Evolutionary conservation across 441 rosid species (phyloP), one percentile per base, ranked within the genome.

Genomic region (Macaranga tanarius): DNA sequence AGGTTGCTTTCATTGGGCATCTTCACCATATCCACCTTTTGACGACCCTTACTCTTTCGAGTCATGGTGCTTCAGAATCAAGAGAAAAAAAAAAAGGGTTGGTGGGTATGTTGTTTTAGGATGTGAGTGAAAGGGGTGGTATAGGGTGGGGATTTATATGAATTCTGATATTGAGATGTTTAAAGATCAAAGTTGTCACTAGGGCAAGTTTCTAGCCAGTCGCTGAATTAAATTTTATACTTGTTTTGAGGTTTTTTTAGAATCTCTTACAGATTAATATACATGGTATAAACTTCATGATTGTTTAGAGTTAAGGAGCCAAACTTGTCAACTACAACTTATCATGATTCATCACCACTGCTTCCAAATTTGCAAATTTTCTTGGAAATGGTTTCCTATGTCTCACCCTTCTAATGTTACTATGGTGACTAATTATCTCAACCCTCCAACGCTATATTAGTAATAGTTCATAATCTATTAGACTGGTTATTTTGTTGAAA

Each of bases 41-140:
- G 88, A 16, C 90, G 81, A 20, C 90, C 88, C 34, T 59, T 65
- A 22, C 65, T 77, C 72, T 77, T 86, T 40, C 64, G 88, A 62
- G 22, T 70, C 93, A 87, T 52, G 6, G 8, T 5, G 4, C 56
- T 2, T 12, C 19, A 48, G 17, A 48, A 48, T 11, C 52, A 48
- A 48, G 52, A 48, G 17, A 48, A 15, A 10, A 42, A 42, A 10
- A 10, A 42, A 10, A 42, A 42, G 1, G 45, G 45, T 7, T 42
- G 45, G 10, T 5, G 8, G 0, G 17, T 52, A 5, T 52, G 16
- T 50, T 15, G 5, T 2, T 5, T 8, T 50, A 8, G 1, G 7
- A 15, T 2, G 22, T 25, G 38, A 58, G 13, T 3, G 17, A 62
- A 15, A 28, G n/a, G 3, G 44, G 16, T 60, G 44, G 16, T 60